Evolutionary conservation across 2,329 filamentous ascomycete genomes (phyloP), one percentile per base, ranked within the genome.

Genomic region (Xylaria arbuscula): DNA sequence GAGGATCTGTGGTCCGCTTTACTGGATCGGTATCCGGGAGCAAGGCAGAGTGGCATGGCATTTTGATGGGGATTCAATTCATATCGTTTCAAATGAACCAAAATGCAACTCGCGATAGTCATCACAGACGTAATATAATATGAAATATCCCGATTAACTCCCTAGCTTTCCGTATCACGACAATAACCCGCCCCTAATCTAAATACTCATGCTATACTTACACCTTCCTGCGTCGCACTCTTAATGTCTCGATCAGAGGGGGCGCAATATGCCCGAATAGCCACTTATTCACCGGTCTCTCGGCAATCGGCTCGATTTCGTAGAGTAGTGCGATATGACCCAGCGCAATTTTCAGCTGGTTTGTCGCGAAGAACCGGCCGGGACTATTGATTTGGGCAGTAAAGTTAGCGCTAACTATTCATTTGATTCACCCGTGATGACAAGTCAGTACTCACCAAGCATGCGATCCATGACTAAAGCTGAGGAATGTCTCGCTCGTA

Each of bases 311-410:
- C 70, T 80, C 76, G 60, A 82, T 79, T 55, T 82, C 79, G 62
- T 80, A 82, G 4, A 77, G 73, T 19, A 76, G 36, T 5, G 77
- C 75, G 19, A 81, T 79, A 60, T 79, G 76, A 1, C 75, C 76
- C 32, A 81, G 64, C 13, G 78, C 72, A 42, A 80, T 76, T 72
- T 82, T 82, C 38, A 81, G 73, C 70, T 81, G 78, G 58, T 80
- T 78, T 4, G 78, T 71, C n/a, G 80, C 79, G 60, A 82, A 81
- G 76, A 81, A 81, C 11, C 80, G 73, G 2, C 80, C 80, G 1
- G 80, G 78, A 36, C 78, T 79, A 63, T 48, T 1, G 15, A 34
- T 60, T 48, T 2, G 50, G 11, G 1, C 19, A 8, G 7, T 6
- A 5, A 32, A 22, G 32, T 70, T 57, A 68, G 62, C 24, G 9